phyloP scores from a whole-genome alignment of 768 basidiomycete species.

The Amanita muscaria region DNA sequence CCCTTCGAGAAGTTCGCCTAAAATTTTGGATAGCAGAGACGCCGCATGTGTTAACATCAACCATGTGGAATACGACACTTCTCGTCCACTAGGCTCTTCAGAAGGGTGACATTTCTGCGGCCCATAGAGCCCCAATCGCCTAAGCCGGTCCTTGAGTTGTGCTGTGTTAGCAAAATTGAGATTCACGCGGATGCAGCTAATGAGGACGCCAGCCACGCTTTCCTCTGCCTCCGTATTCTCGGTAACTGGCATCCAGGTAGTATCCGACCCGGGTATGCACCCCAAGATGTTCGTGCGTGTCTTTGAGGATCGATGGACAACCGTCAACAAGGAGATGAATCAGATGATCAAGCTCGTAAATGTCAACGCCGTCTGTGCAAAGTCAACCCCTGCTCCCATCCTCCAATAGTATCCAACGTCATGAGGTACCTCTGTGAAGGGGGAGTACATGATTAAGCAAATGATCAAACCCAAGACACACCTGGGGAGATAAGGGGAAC shows the following conservation, averaged over 20 bases:
- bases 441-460: conserved; percentile 73
- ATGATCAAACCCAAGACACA: conserved; percentile 85
- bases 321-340: conserved; percentile 81
- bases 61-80: conserved; percentile 88
- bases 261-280: conserved; percentile 76
- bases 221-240: conserved; percentile 82
- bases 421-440: conserved; percentile 80
- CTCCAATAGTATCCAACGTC: conserved; percentile 83
- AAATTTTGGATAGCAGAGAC: conserved; percentile 85
- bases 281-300: conserved; percentile 93
- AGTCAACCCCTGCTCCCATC: conserved; percentile 90
- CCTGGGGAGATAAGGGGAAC: conserved; percentile 82
- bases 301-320: conserved; percentile 83
- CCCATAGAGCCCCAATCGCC: conserved; percentile 86
- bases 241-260: conserved; percentile 87
- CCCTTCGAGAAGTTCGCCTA: conserved; percentile 68
- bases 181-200: conserved; percentile 83
- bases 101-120: conserved; percentile 75
- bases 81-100: conserved; percentile 69
- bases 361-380: conserved; percentile 79
- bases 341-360: conserved; percentile 83
- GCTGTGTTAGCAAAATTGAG: conserved; percentile 95
- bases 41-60: conserved; percentile 85
- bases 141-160: conserved; percentile 82
- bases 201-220: conserved; percentile 71